Base-by-base conservation (phyloP, 2,329 filamentous ascomycete species). In the Xylaria hypoxylon region DNA sequence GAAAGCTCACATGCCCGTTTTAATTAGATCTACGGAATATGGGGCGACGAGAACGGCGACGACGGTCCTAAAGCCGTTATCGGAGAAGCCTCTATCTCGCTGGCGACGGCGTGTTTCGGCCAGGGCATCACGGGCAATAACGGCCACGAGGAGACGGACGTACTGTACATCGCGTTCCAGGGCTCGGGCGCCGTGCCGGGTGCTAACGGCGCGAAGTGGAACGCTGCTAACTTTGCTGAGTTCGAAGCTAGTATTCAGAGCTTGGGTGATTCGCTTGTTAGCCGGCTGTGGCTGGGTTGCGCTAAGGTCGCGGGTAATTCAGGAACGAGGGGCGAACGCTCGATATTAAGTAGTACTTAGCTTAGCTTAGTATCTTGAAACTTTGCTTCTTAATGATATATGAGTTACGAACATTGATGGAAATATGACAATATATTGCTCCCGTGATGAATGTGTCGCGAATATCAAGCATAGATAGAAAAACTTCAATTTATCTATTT, bases 111-210 rank as follows among this genome's bases (percentile, higher is more conserved):
- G 22, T 90, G 87, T 74, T 90, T 83, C 72, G 86, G 86, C 2
- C 77, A 79, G 5, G 73, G 74, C 1, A 78, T 90, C 35, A 86
- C 78, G 42, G 89, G 88, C 2, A 78, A 89, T 73, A 80, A 77
- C 60, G 88, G 89, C 1, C 84, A 90, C 74, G 81, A 81, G 45
- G 76, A 79, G 17, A 81, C 86, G 38, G 87, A 91, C 74, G 86
- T 90, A 0, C 76, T 91, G 40, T 90, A 86, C 75, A 80, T 91
- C 55, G 89, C 86, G 0, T 91, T 91, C 72, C 80, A 80, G 0
- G 87, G 87, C 1, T 62, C 76, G 0, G 82, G 85, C 5, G 87
- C 89, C 0, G 85, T 89, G 0, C 87, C 87, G 0, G 87, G 87
- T 1, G 76, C 79, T 13, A 74, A 77, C 2, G 81, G 81, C 22